phyloP scores from a whole-genome alignment of 306 rosid species.

The Cucumis melo region DNA sequence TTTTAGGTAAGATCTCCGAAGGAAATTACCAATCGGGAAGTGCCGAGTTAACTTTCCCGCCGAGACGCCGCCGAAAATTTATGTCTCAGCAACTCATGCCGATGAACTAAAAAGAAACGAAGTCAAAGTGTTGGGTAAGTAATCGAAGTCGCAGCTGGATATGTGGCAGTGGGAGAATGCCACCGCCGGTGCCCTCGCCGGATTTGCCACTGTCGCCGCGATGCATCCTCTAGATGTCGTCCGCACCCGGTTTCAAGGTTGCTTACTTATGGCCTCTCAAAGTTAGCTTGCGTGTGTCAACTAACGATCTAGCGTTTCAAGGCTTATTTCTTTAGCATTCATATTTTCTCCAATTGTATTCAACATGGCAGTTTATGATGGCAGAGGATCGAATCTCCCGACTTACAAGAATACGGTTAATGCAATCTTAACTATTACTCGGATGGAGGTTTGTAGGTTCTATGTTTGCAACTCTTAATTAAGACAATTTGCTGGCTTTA shows the following conservation, averaged over 20 bases:
- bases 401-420: conserved; percentile 70
- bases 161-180: conserved; percentile 85
- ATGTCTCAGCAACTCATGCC: not conserved
- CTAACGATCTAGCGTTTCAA: not conserved
- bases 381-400: conserved; percentile 56
- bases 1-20: not conserved
- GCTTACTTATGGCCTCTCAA: not conserved
- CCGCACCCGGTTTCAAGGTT: conserved; percentile 91
- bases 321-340: not conserved
- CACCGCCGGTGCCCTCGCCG: conserved; percentile 72
- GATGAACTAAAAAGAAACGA: not conserved
- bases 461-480: not conserved
- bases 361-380: conserved; percentile 58
- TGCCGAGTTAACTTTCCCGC: not conserved
- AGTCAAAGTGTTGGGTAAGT: not conserved
- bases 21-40: not conserved
- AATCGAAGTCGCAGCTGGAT: conserved; percentile 18
- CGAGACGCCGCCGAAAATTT: not conserved
- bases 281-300: not conserved
- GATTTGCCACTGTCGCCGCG: conserved; percentile 67
- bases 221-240: conserved; percentile 94
- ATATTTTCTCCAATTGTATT: not conserved
- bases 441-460: conserved; percentile 50
- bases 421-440: conserved; percentile 73
- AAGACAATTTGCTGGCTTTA: not conserved